A percentile compares a stretch with the other conserved stretches of the same genome.
These are phyloP conservation scores for Metschnikowia reukaufii DNA, from an alignment of 805 yeast species.

Conservation along the genomic window DNA sequence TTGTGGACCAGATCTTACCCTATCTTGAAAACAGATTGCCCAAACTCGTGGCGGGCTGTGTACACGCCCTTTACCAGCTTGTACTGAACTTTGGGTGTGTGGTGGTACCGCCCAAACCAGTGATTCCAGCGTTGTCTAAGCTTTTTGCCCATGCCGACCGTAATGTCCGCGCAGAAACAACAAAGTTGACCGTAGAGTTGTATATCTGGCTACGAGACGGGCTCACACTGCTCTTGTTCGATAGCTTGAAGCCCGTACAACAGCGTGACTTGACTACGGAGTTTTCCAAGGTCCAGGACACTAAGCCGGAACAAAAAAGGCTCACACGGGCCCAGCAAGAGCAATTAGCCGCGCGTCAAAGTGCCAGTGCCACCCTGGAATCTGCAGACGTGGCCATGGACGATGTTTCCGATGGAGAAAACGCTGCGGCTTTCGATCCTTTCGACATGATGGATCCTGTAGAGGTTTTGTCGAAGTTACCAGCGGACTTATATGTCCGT, in stretches of 20 bases:
- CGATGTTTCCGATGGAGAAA: conserved; percentile 20
- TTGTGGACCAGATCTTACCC: conserved; percentile 67
- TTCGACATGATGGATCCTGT: conserved; percentile 70
- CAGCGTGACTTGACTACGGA: conserved; percentile 76
- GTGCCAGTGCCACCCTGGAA: conserved; percentile 15
- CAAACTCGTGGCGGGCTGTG: conserved; percentile 70
- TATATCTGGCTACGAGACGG: conserved; percentile 72
- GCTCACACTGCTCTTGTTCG: conserved; percentile 58
- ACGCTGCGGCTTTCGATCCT: conserved; percentile 49
- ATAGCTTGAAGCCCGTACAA: conserved; percentile 85
- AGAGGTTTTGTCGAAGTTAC: conserved; percentile 64
- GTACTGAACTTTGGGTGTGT: conserved; percentile 63
- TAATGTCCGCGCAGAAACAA: conserved; percentile 79
- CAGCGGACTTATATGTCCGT: conserved; percentile 55
- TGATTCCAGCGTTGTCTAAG: conserved; percentile 59
- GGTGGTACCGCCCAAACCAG: conserved; percentile 55
- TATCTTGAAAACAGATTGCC: conserved; percentile 65
- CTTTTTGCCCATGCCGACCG: conserved; percentile 84
- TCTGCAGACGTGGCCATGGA: conserved; percentile 31
- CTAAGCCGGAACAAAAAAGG: conserved; percentile 52
- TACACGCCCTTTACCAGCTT: conserved; percentile 55
- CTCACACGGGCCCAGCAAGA: conserved; percentile 53
- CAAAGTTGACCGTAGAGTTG: conserved; percentile 63
- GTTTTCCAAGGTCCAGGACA: conserved; percentile 52
- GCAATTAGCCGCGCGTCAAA: conserved; percentile 30